Evolutionary conservation across 495 filamentous ascomycete genomes (phyloP).

Genomic region (Penicillium pancosmium): DNA sequence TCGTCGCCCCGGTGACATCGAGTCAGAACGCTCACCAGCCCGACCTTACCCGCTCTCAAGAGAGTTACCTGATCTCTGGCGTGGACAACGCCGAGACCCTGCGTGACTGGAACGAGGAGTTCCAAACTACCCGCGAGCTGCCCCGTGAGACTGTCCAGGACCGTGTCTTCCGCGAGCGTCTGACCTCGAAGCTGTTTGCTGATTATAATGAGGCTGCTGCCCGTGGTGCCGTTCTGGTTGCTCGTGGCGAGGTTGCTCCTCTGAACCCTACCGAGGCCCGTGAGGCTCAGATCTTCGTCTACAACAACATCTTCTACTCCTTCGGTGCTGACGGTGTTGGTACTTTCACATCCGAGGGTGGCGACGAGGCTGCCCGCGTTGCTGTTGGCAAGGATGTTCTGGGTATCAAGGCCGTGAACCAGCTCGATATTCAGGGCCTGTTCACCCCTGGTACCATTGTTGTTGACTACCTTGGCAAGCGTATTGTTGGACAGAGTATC

Average conservation of each 20-base stretch:
- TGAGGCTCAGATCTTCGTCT: conserved; percentile 98
- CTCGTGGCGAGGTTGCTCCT: conserved; percentile 90
- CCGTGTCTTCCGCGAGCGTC: conserved; percentile 90
- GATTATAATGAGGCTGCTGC: conserved; percentile 97
- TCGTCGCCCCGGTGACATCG: conserved; percentile 69
- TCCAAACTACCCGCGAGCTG: conserved; percentile 93
- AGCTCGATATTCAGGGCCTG: conserved; percentile 90
- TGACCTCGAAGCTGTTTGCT: conserved; percentile 93
- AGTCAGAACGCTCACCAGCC: conserved; percentile 69
- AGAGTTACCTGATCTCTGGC: conserved; percentile 86
- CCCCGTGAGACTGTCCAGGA: conserved; percentile 93
- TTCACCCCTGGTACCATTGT: conserved; percentile 96
- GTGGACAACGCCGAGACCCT: conserved; percentile 92
- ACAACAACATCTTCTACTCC: conserved; percentile 99
- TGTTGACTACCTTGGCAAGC: conserved; percentile 95
- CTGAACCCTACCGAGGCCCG: conserved; percentile 91
- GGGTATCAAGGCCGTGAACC: conserved; percentile 92
- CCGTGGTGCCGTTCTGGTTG: conserved; percentile 90
- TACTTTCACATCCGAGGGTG: conserved; percentile 94
- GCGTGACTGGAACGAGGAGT: conserved; percentile 99
- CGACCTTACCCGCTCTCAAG: conserved; percentile 88
- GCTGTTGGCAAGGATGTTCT: conserved; percentile 96
- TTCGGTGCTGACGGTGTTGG: conserved; percentile 97
- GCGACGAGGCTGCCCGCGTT: conserved; percentile 94
- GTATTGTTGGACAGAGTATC: conserved; percentile 96